These are phyloP conservation scores for Carex myosuroides DNA, from an alignment of 176 grass and related monocot species.

Conservation along the genomic window DNA sequence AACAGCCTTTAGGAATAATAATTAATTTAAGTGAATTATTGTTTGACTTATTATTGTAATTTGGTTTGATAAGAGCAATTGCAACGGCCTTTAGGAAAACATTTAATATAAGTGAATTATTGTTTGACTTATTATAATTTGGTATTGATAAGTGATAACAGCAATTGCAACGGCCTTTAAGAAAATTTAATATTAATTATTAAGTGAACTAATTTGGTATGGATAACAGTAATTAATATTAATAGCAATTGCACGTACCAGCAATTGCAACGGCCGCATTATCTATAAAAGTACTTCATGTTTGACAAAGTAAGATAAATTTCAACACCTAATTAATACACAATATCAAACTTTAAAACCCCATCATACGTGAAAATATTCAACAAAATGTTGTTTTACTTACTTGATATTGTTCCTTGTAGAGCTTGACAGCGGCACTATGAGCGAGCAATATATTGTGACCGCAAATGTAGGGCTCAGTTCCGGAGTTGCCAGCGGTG, in stretches of 20 bases:
- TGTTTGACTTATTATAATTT: not conserved
- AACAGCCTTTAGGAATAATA: not conserved
- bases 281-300: not conserved
- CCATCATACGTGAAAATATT: not conserved
- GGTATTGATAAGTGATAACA: not conserved
- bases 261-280: no score
- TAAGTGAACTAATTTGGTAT: no score
- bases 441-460: constrained; percentile 36
- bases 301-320: not conserved
- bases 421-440: constrained; percentile 18
- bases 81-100: not conserved
- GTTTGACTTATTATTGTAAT: not conserved
- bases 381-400: not conserved
- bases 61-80: not conserved
- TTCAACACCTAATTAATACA: not conserved
- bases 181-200: not conserved
- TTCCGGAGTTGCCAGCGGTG: not conserved
- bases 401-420: constrained; percentile 34
- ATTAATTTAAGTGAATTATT: no score
- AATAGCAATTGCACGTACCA: no score
- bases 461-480: constrained; percentile 22
- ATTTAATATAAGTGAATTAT: not conserved
- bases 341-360: not conserved
- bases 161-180: not conserved
- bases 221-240: no score